Base-by-base conservation (phyloP, 2,329 filamentous ascomycete species). In the Colletotrichum shisoi region DNA sequence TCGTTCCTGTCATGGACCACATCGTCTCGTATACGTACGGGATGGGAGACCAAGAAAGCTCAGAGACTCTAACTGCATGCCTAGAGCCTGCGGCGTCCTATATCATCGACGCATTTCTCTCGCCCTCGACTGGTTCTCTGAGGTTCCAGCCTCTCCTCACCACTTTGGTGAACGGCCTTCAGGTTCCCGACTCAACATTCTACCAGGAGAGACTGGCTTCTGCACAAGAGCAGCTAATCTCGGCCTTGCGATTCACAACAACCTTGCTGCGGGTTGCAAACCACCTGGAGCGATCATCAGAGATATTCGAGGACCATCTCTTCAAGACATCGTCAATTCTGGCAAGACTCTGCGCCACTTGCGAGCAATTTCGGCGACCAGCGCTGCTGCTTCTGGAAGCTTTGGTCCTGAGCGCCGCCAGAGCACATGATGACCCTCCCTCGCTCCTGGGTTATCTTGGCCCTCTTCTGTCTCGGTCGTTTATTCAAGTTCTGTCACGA, bases 401-500 rank as follows among this genome's bases (percentile, higher is more conserved):
- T 12, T 79, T 97, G 19, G 88, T 97, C 34, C 83, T 89, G 49
- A 89, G 86, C 70, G 89, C 91, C 27, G 87, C 89, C 27, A 87
- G 87, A 68, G 80, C 83, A 17, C 80, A 85, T 37, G 84, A 83
- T n/a, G 93, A 97, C 71, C 93, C 94, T 1, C 92, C 93, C n/a
- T 97, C 94, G 7, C 83, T 99, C n/a, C 86, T 99, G 24, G 94
- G 94, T 39, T 93, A 96, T 74, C 82, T 99, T 7, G 93, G 93
- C 1, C 85, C 92, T 11, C 88, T 92, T 62, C 89, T 92, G 9
- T 92, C 94, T 12, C 93, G 92, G 72, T 90, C 91, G 45, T 96
- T 99, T 74, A 82, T 99, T 27, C 87, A 90, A 68, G 82, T 95
- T 6, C 80, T 98, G 7, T 89, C 91, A 4, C 86, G 88, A 67